Conservation (phyloP, 345 rosid genomes). For the Laguncularia racemosa region DNA sequence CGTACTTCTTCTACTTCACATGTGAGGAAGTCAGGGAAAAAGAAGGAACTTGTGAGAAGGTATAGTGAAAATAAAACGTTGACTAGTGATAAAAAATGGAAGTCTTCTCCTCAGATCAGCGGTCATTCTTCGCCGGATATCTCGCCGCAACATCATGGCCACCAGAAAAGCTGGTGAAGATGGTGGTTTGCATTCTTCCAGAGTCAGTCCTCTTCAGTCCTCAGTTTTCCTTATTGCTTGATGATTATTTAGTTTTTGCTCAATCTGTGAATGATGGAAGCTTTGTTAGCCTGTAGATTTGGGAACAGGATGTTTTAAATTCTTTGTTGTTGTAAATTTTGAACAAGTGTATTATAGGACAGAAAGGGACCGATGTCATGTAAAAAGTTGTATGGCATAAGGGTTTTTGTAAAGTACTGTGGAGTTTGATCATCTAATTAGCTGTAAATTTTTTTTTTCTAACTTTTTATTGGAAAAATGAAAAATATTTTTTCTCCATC, state of each 20-base stretch:
- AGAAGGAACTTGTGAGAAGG: constrained; percentile 39
- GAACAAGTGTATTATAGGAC: not conserved
- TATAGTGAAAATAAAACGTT: constrained; percentile 29
- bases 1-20: constrained; percentile 4
- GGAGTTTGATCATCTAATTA: not conserved
- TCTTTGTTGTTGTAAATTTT: constrained; percentile 18
- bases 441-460: not conserved
- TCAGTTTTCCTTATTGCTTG: not conserved
- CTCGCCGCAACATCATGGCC: constrained; percentile 12
- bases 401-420: constrained; percentile 1
- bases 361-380: constrained; percentile 8
- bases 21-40: constrained; percentile 20
- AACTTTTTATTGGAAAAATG: not conserved
- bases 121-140: constrained; percentile 3
- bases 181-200: not conserved
- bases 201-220: not conserved
- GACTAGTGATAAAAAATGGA: not conserved
- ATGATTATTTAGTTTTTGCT: no score
- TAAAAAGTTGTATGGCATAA: constrained; percentile 1
- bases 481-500: no score
- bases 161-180: constrained; percentile 23
- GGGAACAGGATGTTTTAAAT: not conserved
- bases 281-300: no score
- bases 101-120: constrained; percentile 24
- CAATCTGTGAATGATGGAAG: no score